phyloP scores from a whole-genome alignment of 805 yeast species.

The Ogataea chonburiensis region DNA sequence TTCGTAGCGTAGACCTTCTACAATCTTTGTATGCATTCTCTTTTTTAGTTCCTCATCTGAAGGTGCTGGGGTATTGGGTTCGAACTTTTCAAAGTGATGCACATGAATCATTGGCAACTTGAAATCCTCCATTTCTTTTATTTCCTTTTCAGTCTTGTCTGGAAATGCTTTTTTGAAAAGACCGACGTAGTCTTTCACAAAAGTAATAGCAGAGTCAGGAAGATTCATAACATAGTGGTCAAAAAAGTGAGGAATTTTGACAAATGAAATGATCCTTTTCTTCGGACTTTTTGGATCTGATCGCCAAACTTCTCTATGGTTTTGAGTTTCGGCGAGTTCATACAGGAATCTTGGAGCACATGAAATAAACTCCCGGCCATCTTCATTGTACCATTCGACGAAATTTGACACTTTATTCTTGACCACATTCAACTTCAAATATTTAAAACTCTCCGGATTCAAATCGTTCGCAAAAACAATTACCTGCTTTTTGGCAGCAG shows the following conservation, averaged over 20 bases:
- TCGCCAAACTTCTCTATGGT: slow-evolving; percentile 38
- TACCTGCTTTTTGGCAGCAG: slow-evolving; percentile 83
- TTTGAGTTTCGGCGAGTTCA: slow-evolving; percentile 43
- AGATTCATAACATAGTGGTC: slow-evolving; percentile 90
- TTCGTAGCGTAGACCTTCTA: slow-evolving; percentile 45
- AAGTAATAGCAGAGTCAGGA: slow-evolving; percentile 89
- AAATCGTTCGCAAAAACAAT: slow-evolving; percentile 89
- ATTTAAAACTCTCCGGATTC: slow-evolving; percentile 81
- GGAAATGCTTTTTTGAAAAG: slow-evolving; percentile 47
- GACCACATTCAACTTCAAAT: slow-evolving; percentile 61
- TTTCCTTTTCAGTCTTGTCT: slow-evolving; percentile 36
- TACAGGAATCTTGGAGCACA: slow-evolving; percentile 52
- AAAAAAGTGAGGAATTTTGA: slow-evolving; percentile 52
- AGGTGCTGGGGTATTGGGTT: slow-evolving; percentile 67
- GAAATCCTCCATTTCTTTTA: slow-evolving; percentile 43
- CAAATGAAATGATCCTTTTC: slow-evolving; percentile 19
- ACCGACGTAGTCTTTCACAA: slow-evolving; percentile 75
- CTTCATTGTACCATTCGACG: slow-evolving; percentile 66
- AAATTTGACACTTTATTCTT: slow-evolving; percentile 60
- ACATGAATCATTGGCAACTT: slow-evolving; percentile 76
- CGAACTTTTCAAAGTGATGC: slow-evolving; percentile 89
- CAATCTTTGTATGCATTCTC: slow-evolving; percentile 60
- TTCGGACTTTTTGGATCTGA: slow-evolving; percentile 26
- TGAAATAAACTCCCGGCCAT: slow-evolving; percentile 80
- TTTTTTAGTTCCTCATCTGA: slow-evolving; percentile 60